A percentile compares a stretch with the other conserved stretches of the same genome.
Conservation (phyloP, 352 stramenopile species). For the Globisporangium recalcitrans region DNA sequence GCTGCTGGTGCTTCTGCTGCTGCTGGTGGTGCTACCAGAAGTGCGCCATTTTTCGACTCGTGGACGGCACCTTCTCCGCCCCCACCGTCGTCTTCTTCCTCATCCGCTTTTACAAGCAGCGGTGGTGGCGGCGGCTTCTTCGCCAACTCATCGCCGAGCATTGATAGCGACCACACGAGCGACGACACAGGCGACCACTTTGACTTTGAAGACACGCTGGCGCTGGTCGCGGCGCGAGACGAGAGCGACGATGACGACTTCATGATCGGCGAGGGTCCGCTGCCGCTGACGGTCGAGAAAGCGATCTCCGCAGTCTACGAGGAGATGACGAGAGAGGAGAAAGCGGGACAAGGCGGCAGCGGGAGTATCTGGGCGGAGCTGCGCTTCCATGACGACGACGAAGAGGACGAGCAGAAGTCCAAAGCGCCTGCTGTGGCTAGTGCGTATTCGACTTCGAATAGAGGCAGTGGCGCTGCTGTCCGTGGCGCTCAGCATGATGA, state of each 20-base stretch:
- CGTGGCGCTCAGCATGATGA: neutral
- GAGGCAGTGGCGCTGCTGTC: neutral
- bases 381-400: neutral
- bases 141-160: neutral
- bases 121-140: neutral
- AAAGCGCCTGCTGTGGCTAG: neutral
- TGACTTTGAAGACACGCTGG: constrained; percentile 6
- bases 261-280: neutral
- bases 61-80: neutral
- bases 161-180: constrained; percentile 6
- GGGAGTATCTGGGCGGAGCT: neutral
- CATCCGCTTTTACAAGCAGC: neutral
- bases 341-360: neutral
- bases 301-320: constrained; percentile 9
- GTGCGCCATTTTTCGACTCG: neutral
- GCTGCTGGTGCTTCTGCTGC: no score
- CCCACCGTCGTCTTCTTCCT: neutral
- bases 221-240: neutral
- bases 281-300: constrained; percentile 1
- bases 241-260: neutral
- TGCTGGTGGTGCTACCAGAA: no score
- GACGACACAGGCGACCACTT: constrained; percentile 4
- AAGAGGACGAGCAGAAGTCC: neutral
- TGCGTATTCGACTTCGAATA: neutral
- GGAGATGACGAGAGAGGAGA: constrained; percentile 3